These are phyloP conservation scores for Clohesyomyces aquaticus DNA, from an alignment of 495 filamentous ascomycete species.

Conservation along the genomic window DNA sequence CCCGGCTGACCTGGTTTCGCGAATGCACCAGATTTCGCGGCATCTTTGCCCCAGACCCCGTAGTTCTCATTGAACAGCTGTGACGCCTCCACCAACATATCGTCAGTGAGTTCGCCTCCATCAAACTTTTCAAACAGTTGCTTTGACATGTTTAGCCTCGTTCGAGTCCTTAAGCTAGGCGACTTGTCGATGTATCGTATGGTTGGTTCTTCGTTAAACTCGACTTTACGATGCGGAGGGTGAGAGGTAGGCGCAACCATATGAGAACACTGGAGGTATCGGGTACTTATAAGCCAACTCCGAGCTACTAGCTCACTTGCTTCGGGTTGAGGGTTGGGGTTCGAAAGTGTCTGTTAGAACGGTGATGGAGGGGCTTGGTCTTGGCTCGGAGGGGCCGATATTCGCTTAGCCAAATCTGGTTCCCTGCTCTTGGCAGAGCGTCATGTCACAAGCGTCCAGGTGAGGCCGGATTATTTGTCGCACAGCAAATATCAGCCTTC, in stretches of 20 bases:
- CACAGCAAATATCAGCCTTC: constrained; percentile 12
- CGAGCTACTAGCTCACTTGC: constrained; percentile 15
- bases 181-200: constrained; percentile 19
- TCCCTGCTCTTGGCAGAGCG: constrained; percentile 1
- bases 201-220: constrained; percentile 16
- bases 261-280: constrained; percentile 9
- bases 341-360: constrained; percentile 15
- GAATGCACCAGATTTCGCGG: constrained; percentile 14
- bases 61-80: constrained; percentile 19
- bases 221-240: constrained; percentile 7
- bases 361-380: constrained; percentile 3
- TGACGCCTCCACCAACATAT: constrained; percentile 14
- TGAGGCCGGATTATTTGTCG: constrained; percentile 8
- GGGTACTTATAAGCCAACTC: constrained; percentile 16
- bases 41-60: constrained; percentile 17
- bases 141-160: constrained; percentile 19
- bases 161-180: constrained; percentile 17
- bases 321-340: constrained; percentile 3
- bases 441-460: neutral
- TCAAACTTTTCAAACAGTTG: constrained; percentile 21
- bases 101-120: constrained; percentile 13
- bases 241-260: constrained; percentile 12
- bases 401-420: constrained; percentile 7
- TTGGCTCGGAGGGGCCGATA: constrained; percentile 9
- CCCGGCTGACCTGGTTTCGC: constrained; percentile 12